phyloP scores from a whole-genome alignment of 1,284 basidiomycete genomes.

The Boletus nobilissimus region DNA sequence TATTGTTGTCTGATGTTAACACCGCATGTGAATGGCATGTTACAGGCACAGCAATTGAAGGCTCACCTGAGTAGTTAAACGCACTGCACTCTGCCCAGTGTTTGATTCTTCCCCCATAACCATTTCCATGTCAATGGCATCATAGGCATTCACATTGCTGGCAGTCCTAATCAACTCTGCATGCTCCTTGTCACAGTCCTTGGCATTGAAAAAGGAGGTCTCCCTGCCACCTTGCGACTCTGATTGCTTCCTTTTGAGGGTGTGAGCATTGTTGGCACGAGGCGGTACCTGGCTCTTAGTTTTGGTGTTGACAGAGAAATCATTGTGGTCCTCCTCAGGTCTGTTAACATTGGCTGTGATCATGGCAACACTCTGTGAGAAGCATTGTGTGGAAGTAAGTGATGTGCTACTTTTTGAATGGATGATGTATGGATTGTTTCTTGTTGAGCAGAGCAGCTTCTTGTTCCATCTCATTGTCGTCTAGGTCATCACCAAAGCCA shows the following conservation, averaged over 20 bases:
- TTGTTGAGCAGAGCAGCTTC: background rate
- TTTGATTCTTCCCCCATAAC: background rate
- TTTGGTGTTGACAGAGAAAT: no score
- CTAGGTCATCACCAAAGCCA: background rate
- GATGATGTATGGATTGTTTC: background rate
- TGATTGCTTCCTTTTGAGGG: background rate
- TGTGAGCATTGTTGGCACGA: background rate
- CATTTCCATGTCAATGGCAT: background rate
- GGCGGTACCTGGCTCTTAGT: background rate
- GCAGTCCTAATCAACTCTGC: background rate
- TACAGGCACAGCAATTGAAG: no score
- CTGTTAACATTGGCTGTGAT: background rate
- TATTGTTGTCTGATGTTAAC: no score
- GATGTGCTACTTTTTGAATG: background rate
- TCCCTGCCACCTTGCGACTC: background rate
- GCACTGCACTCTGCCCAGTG: background rate
- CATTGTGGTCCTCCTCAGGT: background rate
- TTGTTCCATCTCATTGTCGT: background rate
- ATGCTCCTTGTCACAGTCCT: background rate
- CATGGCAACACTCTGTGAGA: background rate
- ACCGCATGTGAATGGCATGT: no score
- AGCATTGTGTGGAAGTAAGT: no score
- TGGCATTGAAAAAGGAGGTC: background rate
- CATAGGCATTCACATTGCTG: background rate
- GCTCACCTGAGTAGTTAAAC: no score